Evolutionary conservation across 495 filamentous ascomycete genomes (phyloP).

Genomic region (Haplographium delicatum): DNA sequence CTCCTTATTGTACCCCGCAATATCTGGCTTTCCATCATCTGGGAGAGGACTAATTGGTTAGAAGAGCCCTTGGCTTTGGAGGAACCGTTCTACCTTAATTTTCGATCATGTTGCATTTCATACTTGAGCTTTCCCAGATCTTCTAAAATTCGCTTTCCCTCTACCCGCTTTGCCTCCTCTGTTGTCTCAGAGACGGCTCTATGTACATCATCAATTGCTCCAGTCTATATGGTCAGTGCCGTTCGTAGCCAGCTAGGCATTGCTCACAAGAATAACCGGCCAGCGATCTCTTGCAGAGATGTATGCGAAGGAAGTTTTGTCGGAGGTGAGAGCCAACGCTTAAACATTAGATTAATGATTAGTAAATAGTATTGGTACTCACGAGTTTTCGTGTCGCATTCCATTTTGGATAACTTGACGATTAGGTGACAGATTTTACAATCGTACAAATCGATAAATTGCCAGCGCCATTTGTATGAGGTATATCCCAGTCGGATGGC

Average conservation of each 20-base stretch:
- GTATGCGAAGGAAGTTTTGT: conserved; percentile 82
- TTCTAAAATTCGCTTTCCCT: conserved; percentile 82
- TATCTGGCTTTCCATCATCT: conserved; percentile 76
- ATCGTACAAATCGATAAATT: too few species aligned
- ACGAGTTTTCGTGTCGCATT: conserved; percentile 60
- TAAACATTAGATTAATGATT: conserved; percentile 3
- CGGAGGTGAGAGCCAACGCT: conserved; percentile 76
- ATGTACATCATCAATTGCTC: conserved; percentile 91
- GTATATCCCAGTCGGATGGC: too few species aligned
- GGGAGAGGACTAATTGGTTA: conserved; percentile 58
- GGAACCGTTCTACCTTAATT: conserved; percentile 59
- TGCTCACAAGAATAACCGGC: conserved; percentile 85
- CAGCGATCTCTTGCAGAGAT: conserved; percentile 78
- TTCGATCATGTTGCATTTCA: conserved; percentile 86
- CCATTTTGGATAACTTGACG: conserved; percentile 45
- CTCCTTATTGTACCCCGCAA: conserved; percentile 80
- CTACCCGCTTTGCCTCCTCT: conserved; percentile 58
- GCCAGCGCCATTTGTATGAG: too few species aligned
- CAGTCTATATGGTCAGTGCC: conserved; percentile 53
- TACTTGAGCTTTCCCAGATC: conserved; percentile 84
- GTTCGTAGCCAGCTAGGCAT: neutral
- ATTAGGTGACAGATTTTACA: too few species aligned
- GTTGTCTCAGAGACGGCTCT: conserved; percentile 58
- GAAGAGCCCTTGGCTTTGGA: neutral
- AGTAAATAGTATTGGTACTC: conserved; percentile 21